phyloP scores from a whole-genome alignment of 768 basidiomycete genomes.

The Boletus vinaceobasis region DNA sequence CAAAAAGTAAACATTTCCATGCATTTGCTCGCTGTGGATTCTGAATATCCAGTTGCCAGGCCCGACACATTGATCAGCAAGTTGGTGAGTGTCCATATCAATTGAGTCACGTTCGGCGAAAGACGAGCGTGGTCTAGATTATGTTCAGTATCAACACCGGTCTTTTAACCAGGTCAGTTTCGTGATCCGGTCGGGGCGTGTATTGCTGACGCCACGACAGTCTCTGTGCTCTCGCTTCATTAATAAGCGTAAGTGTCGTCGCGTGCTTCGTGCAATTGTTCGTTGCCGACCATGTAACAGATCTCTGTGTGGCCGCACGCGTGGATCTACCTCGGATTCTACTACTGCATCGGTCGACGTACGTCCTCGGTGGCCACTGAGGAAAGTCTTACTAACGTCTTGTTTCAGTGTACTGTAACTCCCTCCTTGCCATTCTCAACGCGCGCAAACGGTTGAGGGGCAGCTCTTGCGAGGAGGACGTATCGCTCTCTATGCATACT shows the following conservation, averaged over 20 bases:
- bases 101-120: not conserved
- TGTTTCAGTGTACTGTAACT: constrained; percentile 12
- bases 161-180: constrained; percentile 26
- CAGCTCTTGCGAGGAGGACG: constrained; percentile 21
- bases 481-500: constrained; percentile 27
- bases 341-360: no score
- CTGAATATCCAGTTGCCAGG: constrained; percentile 8
- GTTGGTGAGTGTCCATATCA: constrained; percentile 23
- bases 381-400: no score
- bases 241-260: constrained; percentile 42
- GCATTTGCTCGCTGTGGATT: not conserved
- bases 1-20: constrained; percentile 32
- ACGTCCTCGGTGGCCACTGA: no score
- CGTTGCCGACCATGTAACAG: constrained; percentile 25
- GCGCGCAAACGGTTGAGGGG: constrained; percentile 49
- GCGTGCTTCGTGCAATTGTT: not conserved
- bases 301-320: constrained; percentile 41
- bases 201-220: constrained; percentile 17
- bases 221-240: constrained; percentile 55
- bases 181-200: no score
- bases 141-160: constrained; percentile 50
- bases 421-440: constrained; percentile 45
- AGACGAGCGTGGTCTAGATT: constrained; percentile 30
- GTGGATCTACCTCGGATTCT: no score
- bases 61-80: constrained; percentile 58